Percentiles rank a stretch among this genome's conserved stretches.
Evolutionary conservation across 768 basidiomycete species (phyloP).

Genomic region (Mycena galericulata): DNA sequence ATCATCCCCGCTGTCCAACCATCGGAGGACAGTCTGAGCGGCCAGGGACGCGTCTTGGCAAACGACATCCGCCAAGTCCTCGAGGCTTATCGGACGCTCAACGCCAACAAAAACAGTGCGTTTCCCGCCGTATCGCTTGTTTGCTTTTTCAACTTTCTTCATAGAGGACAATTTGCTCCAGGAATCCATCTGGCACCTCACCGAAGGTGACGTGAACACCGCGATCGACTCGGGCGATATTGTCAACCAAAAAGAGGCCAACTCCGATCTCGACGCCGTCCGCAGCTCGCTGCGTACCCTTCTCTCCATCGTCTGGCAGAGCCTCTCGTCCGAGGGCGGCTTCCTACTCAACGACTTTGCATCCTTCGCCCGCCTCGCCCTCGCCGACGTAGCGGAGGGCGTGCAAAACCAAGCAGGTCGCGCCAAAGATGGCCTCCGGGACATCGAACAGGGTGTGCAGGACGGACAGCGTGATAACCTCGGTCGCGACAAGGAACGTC

Average conservation of each 20-base stretch:
- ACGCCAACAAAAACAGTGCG: conserved; percentile 68
- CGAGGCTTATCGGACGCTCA: conserved; percentile 67
- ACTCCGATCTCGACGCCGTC: conserved; percentile 62
- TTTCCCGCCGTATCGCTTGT: neutral
- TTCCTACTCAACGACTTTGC: conserved; percentile 71
- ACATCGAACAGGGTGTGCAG: conserved; percentile 69
- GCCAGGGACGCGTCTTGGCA: conserved; percentile 66
- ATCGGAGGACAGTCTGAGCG: conserved; percentile 58
- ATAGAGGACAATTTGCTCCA: conserved; percentile 79
- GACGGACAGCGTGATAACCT: conserved; percentile 68
- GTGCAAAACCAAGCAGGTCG: conserved; percentile 63
- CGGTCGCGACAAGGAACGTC: conserved; percentile 63
- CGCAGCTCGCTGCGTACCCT: conserved; percentile 63
- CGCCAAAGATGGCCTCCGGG: conserved; percentile 65
- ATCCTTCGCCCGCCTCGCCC: conserved; percentile 71
- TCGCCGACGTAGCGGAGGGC: conserved; percentile 75
- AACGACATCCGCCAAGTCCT: conserved; percentile 63
- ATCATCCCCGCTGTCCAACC: conserved; percentile 61
- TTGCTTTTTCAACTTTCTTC: neutral
- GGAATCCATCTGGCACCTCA: conserved; percentile 73
- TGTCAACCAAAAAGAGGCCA: conserved; percentile 54
- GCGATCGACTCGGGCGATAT: conserved; percentile 47
- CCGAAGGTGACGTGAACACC: conserved; percentile 61
- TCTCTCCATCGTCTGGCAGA: conserved; percentile 64
- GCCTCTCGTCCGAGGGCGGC: conserved; percentile 63